phyloP scores from a whole-genome alignment of 169 alveolate species.

The Plasmodium chabaudi region DNA sequence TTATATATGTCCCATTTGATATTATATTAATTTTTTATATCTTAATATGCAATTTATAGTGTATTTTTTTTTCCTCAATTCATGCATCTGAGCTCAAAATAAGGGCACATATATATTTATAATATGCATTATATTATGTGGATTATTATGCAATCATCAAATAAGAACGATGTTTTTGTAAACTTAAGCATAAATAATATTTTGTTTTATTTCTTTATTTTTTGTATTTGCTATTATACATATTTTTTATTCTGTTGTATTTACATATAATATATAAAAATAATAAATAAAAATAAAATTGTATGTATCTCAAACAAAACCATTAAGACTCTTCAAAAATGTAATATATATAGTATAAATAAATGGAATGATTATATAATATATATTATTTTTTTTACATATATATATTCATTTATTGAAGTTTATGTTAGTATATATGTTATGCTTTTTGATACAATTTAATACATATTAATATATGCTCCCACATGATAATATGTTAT shows the following conservation, averaged over 20 bases:
- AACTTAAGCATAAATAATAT: slow-evolving; percentile 6
- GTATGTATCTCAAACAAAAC: not conserved
- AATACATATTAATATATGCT: slow-evolving; percentile 13
- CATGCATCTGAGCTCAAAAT: not conserved
- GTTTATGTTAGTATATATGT: not conserved
- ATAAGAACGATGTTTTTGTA: slow-evolving; percentile 18
- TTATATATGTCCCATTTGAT: no score
- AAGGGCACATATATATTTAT: not conserved
- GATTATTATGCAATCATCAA: slow-evolving; percentile 1
- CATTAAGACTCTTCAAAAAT: slow-evolving; percentile 6
- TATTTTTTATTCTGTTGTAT: slow-evolving; percentile 23
- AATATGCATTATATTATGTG: not conserved
- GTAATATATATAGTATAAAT: slow-evolving; percentile 6
- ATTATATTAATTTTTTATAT: no score
- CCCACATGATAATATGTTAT: not conserved
- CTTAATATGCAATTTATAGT: no score
- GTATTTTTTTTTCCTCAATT: not conserved
- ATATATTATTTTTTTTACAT: not conserved
- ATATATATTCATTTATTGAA: not conserved
- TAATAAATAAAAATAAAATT: not conserved
- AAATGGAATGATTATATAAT: slow-evolving; percentile 15
- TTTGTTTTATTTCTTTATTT: slow-evolving; percentile 3
- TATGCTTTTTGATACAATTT: not conserved
- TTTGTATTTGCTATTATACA: not conserved
- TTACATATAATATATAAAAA: slow-evolving; percentile 3